Evolutionary conservation across 371 early-diverging fungal species (phyloP).

Genomic region (Rhizomucor miehei): DNA sequence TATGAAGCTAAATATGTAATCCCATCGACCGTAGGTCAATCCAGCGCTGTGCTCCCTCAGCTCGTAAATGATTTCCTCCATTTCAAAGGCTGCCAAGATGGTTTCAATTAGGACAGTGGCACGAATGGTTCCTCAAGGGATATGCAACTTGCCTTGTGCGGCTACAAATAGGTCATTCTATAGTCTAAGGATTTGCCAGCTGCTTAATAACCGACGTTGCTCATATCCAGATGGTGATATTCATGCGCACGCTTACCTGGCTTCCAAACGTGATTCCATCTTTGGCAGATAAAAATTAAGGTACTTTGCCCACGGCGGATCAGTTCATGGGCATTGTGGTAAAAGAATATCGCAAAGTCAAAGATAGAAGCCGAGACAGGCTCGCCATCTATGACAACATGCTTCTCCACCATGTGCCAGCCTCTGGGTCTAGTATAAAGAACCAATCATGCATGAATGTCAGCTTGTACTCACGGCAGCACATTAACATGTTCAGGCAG

Average conservation of each 20-base stretch:
- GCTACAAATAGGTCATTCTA: slow-evolving; percentile 97
- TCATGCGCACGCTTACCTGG: slow-evolving; percentile 38
- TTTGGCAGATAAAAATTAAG: slow-evolving; percentile 97
- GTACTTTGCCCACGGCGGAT: slow-evolving; percentile 86
- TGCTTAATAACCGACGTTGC: too few relatives aligned
- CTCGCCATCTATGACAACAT: slow-evolving; percentile 87
- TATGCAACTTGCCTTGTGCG: slow-evolving; percentile 83
- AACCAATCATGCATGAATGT: too few relatives aligned
- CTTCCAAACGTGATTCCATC: slow-evolving; percentile 96
- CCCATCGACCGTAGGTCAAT: slow-evolving; percentile 98
- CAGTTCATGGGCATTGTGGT: slow-evolving; percentile 87
- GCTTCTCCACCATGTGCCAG: slow-evolving; percentile 97
- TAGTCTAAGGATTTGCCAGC: slow-evolving; percentile 46
- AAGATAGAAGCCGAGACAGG: slow-evolving; percentile 91
- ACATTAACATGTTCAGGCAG: background rate
- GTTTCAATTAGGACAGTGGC: slow-evolving; percentile 97
- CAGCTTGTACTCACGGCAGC: too few relatives aligned
- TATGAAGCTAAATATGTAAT: slow-evolving; percentile 96
- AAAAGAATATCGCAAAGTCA: slow-evolving; percentile 95
- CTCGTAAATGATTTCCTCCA: slow-evolving; percentile 98
- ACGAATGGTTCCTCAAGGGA: slow-evolving; percentile 94
- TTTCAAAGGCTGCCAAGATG: slow-evolving; percentile 93
- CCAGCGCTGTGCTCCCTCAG: slow-evolving; percentile 94
- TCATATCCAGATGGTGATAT: too few relatives aligned
- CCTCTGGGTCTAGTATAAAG: slow-evolving; percentile 77